Evolutionary conservation across 176 grass and related monocot genomes (phyloP).

Genomic region (Eragrostis nindensis): DNA sequence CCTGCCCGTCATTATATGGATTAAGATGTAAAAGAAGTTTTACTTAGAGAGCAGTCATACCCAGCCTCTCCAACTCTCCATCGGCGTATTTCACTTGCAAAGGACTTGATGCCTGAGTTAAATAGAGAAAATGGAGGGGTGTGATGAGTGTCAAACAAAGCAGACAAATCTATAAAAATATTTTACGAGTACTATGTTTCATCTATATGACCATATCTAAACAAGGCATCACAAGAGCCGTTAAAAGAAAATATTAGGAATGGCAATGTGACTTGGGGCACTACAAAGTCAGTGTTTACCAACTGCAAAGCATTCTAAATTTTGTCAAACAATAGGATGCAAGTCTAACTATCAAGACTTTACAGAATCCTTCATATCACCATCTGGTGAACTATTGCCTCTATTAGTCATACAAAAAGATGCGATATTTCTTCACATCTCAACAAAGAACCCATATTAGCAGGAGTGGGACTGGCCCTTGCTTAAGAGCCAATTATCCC

Average conservation of each 20-base stretch:
- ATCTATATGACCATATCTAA: slow-evolving; percentile 25
- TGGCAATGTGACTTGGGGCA: slow-evolving; percentile 15
- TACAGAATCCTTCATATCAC: slow-evolving; percentile 23
- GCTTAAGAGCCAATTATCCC: too few species aligned
- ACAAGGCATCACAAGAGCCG: slow-evolving; percentile 17
- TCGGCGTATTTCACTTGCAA: slow-evolving; percentile 99
- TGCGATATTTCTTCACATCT: slow-evolving; percentile 27
- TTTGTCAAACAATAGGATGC: too few species aligned
- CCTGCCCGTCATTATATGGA: background rate
- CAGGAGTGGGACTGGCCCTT: too few species aligned
- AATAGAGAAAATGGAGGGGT: slow-evolving; percentile 6
- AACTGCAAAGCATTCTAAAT: slow-evolving; percentile 28
- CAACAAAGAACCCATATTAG: slow-evolving; percentile 10
- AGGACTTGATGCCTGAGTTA: slow-evolving; percentile 93
- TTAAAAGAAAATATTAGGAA: background rate
- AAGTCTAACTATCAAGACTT: too few species aligned
- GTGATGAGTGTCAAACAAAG: slow-evolving; percentile 27
- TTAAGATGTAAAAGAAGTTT: slow-evolving; percentile 3
- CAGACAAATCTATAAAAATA: background rate
- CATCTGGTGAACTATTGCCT: slow-evolving; percentile 30
- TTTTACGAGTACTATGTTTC: background rate
- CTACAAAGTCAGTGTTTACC: slow-evolving; percentile 28
- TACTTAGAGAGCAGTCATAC: slow-evolving; percentile 47
- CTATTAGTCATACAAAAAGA: slow-evolving; percentile 18
- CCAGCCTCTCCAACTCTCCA: slow-evolving; percentile 98